A percentile compares a stretch with the other conserved stretches of the same genome.
phyloP scores from a whole-genome alignment of 1,284 basidiomycete genomes.

The Coniferiporia sulphurascens region DNA sequence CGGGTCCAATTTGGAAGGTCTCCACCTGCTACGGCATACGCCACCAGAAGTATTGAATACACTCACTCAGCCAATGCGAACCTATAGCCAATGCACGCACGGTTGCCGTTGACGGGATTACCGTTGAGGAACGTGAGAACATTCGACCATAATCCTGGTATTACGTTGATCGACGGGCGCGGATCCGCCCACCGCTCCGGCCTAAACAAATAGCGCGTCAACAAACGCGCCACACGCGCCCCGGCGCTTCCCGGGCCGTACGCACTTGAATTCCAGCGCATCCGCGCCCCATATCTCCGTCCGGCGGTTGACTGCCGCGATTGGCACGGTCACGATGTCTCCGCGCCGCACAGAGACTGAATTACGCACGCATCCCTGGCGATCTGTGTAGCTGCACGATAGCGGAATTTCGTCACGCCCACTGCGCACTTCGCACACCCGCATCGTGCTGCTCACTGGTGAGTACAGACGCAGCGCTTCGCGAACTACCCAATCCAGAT shows the following conservation, averaged over 20 bases:
- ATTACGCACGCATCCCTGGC: conserved; percentile 28
- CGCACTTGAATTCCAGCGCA: conserved; percentile 55
- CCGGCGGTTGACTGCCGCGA: conserved; percentile 60
- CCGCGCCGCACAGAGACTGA: conserved; percentile 44
- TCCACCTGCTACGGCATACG: no score
- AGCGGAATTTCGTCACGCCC: conserved; percentile 55
- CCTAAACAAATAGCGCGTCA: conserved; percentile 26
- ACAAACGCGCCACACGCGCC: no score
- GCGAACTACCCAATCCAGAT: conserved; percentile 57
- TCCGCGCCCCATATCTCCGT: conserved; percentile 64
- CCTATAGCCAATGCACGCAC: conserved; percentile 69
- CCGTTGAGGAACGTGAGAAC: conserved; percentile 62
- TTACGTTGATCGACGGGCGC: conserved; percentile 35
- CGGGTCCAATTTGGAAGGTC: no score
- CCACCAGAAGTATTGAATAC: conserved; percentile 7
- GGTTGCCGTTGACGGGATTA: conserved; percentile 45
- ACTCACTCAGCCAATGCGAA: conserved; percentile 69
- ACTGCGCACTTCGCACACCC: conserved; percentile 47
- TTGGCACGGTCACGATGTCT: conserved; percentile 58
- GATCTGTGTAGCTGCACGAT: conserved; percentile 26
- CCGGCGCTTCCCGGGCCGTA: background rate
- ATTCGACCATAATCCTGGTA: conserved; percentile 61
- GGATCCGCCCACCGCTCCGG: conserved; percentile 56
- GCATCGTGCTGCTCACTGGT: conserved; percentile 63
- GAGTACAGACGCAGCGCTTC: conserved; percentile 63